Evolutionary conservation across 306 rosid species (phyloP).

Genomic region (Aeschynomene evenia): DNA sequence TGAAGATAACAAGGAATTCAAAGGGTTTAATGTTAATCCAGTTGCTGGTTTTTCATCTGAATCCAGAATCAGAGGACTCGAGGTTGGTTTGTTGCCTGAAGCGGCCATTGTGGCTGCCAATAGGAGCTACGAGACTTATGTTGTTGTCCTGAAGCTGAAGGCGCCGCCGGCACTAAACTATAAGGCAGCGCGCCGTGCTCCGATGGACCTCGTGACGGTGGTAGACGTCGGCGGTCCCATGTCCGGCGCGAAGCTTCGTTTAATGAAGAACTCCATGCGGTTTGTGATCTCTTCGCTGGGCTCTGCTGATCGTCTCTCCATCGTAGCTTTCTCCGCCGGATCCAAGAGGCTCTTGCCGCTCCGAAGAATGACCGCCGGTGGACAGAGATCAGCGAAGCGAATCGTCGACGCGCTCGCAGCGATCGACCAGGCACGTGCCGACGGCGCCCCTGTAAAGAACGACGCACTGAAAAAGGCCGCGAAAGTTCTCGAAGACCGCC

Average conservation of each 20-base stretch:
- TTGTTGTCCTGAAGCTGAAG: constrained; percentile 60
- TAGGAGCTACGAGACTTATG: constrained; percentile 62
- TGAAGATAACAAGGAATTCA: constrained; percentile 49
- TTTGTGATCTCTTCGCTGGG: constrained; percentile 60
- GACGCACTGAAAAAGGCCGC: constrained; percentile 91
- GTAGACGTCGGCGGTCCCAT: constrained; percentile 63
- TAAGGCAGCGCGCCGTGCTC: constrained; percentile 42
- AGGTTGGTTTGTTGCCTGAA: constrained; percentile 62
- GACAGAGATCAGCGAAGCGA: constrained; percentile 67
- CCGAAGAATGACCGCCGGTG: constrained; percentile 60
- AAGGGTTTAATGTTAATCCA: constrained; percentile 57
- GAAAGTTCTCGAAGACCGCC: constrained; percentile 87
- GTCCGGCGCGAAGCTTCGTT: constrained; percentile 53
- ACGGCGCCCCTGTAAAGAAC: constrained; percentile 45
- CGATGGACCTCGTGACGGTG: constrained; percentile 74
- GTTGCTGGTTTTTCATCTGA: constrained; percentile 17
- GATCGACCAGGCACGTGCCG: constrained; percentile 50
- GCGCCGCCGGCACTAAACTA: constrained; percentile 46
- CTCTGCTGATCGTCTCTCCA: constrained; percentile 74
- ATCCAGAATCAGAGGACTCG: constrained; percentile 35
- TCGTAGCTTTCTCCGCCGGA: constrained; percentile 75
- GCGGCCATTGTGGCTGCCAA: constrained; percentile 75
- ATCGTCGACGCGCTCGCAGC: constrained; percentile 45
- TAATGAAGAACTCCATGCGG: constrained; percentile 70
- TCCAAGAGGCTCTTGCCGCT: constrained; percentile 79